Evolutionary conservation across 805 yeast species (phyloP), one percentile per base, ranked within the genome.

Genomic region (Saturnispora besseyi): DNA sequence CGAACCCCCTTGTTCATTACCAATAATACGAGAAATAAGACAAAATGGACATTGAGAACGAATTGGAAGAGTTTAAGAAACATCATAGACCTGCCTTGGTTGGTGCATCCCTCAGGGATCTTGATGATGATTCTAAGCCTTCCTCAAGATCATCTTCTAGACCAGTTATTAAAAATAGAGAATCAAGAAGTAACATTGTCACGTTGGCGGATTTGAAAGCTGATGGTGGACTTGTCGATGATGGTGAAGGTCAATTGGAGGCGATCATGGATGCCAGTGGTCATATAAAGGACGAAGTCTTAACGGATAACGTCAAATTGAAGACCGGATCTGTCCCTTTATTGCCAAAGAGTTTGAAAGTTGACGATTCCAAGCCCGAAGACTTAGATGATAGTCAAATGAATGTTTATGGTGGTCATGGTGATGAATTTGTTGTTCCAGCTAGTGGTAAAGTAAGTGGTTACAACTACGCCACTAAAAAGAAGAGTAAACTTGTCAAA

Each of bases 211-310:
- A 72, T 18, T 57, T 70, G 30, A 62, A 57, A 18, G 66, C 62
- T 8, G 76, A 78, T 42, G 77, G 82, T 37, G 82, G 82, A 3
- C 64, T 81, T 6, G 61, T 79, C 53, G 82, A 76, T 45, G 84
- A 79, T 49, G 82, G 76, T 53, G 78, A 73, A 53, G 81, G 73
- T 55, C 76, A 72, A 53, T 73, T 80, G 56, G 81, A 73, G 26
- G 63, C 68, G 21, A 68, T 77, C 44, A 63, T 81, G 58, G 84
- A 80, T 56, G 69, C 70, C 11, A 68, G 70, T 44, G 87, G 85
- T 1, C 70, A 73, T 45, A 67, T 79, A 44, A 79, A 73, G 57
- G 68, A 67, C n/a, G 74, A 70, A 44, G 76, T 73, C 24, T 62
- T 70, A 53, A 72, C 64, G 52, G 53, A 57, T 12, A 46, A 51